Conservation (phyloP, 306 rosid species). For the Prunus dulcis region DNA sequence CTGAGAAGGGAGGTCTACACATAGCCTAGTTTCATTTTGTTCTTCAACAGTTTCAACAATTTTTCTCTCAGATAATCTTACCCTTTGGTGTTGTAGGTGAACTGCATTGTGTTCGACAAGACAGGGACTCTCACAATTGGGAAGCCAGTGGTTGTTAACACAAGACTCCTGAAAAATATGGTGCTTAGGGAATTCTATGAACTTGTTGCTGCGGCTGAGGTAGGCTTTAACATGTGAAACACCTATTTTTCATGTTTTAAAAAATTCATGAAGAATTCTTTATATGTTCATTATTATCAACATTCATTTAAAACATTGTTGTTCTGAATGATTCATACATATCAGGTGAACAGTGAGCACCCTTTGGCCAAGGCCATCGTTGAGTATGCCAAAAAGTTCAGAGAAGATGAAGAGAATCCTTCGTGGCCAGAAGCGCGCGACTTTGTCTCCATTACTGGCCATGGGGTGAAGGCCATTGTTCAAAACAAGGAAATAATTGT, state of each 20-base stretch:
- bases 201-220: conserved; percentile 66
- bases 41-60: not conserved
- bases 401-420: conserved; percentile 49
- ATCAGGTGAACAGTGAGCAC: conserved; percentile 73
- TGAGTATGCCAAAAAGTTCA: conserved; percentile 56
- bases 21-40: not conserved
- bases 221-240: conserved; percentile 1
- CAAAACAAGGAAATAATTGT: conserved; percentile 50
- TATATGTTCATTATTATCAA: not conserved
- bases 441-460: conserved; percentile 59
- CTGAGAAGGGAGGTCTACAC: not conserved
- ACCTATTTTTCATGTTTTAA: not conserved
- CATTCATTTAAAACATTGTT: not conserved
- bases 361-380: conserved; percentile 75
- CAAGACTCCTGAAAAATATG: conserved; percentile 43
- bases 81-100: conserved; percentile 37
- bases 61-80: not conserved
- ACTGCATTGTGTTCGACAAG: conserved; percentile 70
- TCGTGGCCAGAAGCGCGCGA: conserved; percentile 48
- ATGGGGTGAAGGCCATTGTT: conserved; percentile 59
- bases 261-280: not conserved
- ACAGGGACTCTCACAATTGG: conserved; percentile 76
- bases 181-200: conserved; percentile 45
- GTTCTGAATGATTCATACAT: not conserved
- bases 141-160: conserved; percentile 63